Conservation (phyloP, 1,284 basidiomycete genomes). For the Tilletia indica region DNA sequence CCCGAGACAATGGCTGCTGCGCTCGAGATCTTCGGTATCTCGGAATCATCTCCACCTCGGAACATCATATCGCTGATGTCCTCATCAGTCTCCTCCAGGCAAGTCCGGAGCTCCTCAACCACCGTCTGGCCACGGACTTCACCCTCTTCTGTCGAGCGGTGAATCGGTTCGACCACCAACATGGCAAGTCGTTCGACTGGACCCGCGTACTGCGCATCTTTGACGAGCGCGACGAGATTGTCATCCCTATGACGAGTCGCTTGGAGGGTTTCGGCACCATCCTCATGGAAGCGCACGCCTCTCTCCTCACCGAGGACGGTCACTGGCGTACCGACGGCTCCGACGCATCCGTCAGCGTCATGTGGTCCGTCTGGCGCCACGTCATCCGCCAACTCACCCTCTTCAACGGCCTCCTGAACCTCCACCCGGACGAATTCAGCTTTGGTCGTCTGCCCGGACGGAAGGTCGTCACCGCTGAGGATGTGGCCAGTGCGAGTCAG, state of each 20-base stretch:
- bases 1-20: slow-evolving; percentile 7
- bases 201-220: slow-evolving; percentile 56
- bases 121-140: slow-evolving; percentile 36
- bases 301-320: slow-evolving; percentile 23
- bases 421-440: slow-evolving; percentile 80
- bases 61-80: slow-evolving; percentile 41
- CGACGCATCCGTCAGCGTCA: slow-evolving; percentile 1
- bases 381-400: slow-evolving; percentile 80
- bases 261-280: slow-evolving; percentile 45
- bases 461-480: slow-evolving; percentile 38
- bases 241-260: slow-evolving; percentile 56
- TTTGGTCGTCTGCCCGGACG: slow-evolving; percentile 60
- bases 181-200: slow-evolving; percentile 35
- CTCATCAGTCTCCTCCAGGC: slow-evolving; percentile 44
- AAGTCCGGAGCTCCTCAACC: slow-evolving; percentile 31
- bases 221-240: slow-evolving; percentile 57
- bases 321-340: slow-evolving; percentile 20
- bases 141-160: slow-evolving; percentile 32
- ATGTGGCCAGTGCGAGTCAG: slow-evolving; percentile 57
- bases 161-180: slow-evolving; percentile 26
- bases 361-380: slow-evolving; percentile 68
- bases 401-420: slow-evolving; percentile 78
- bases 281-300: slow-evolving; percentile 48
- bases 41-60: slow-evolving; percentile 32
- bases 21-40: slow-evolving; percentile 39